Percentiles rank a stretch among this genome's conserved stretches.
These are phyloP conservation scores for Podila clonocystis DNA, from an alignment of 192 early-diverging fungal species.

Conservation along the genomic window DNA sequence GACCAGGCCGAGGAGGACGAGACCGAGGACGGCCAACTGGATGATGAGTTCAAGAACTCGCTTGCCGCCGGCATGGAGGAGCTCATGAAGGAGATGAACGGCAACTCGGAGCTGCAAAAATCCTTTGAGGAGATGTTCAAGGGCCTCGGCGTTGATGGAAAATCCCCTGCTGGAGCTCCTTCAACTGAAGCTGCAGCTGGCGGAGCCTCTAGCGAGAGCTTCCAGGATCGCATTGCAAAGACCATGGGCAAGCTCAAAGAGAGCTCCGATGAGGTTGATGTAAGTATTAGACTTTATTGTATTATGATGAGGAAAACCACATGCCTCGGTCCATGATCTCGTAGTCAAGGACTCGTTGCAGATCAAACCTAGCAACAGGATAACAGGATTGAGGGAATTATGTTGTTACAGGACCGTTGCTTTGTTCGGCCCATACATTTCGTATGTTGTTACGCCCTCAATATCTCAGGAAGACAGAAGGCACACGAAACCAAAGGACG, in stretches of 20 bases:
- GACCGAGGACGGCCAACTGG: conserved; percentile 47
- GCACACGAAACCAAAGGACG: too few species aligned
- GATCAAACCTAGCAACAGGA: too few species aligned
- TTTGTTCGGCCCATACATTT: too few species aligned
- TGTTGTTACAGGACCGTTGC: too few species aligned
- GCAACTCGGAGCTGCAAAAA: conserved; percentile 60
- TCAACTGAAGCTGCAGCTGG: conserved; percentile 9
- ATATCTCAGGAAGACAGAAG: too few species aligned
- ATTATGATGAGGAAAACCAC: neutral
- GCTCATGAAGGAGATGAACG: conserved; percentile 71
- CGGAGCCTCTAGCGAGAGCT: conserved; percentile 54
- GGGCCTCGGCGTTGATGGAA: conserved; percentile 46
- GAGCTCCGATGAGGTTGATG: conserved; percentile 86
- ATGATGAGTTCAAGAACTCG: conserved; percentile 80
- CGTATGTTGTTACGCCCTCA: too few species aligned
- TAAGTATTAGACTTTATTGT: conserved; percentile 47
- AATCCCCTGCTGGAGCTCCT: conserved; percentile 14
- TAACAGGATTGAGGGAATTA: too few species aligned
- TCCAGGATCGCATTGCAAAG: conserved; percentile 90
- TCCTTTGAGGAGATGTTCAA: conserved; percentile 67
- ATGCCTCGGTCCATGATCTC: too few species aligned
- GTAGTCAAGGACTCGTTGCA: too few species aligned
- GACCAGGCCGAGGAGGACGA: conserved; percentile 26
- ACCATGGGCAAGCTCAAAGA: conserved; percentile 92
- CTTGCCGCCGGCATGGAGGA: conserved; percentile 87